Evolutionary conservation across 192 early-diverging fungal genomes (phyloP).

Genomic region (Coemansia sp.): DNA sequence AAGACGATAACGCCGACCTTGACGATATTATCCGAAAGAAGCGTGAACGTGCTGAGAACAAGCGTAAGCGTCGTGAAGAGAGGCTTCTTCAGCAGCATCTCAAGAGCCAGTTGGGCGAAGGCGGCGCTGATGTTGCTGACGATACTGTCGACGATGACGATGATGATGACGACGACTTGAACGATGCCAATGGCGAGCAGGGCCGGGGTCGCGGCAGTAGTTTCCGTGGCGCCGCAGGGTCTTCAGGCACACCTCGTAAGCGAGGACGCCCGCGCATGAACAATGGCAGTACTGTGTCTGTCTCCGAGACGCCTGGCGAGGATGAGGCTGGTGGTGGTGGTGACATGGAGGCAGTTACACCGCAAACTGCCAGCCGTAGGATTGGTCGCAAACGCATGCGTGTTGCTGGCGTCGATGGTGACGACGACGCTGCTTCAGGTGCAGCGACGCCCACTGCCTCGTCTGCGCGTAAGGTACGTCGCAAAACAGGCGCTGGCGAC

Average conservation of each 20-base stretch:
- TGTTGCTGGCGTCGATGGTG: constrained; percentile 12
- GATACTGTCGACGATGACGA: constrained; percentile 1
- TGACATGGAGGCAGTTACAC: constrained; percentile 22
- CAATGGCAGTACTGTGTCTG: constrained; percentile 7
- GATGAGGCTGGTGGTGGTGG: constrained; percentile 6
- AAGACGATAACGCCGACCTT: constrained; percentile 64
- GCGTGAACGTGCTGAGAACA: constrained; percentile 43
- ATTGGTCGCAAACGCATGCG: constrained; percentile 25
- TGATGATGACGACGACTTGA: constrained; percentile 1
- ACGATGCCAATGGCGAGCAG: background rate
- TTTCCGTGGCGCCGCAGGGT: constrained; percentile 1
- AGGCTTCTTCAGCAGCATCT: constrained; percentile 31
- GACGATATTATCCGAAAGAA: constrained; percentile 56
- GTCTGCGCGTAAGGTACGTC: constrained; percentile 26
- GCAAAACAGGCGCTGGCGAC: constrained; percentile 37
- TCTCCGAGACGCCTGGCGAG: constrained; percentile 9
- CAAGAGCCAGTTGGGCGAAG: constrained; percentile 21
- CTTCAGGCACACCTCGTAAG: constrained; percentile 16
- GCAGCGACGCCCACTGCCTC: constrained; percentile 8
- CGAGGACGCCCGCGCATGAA: constrained; percentile 14
- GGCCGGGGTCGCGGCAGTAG: background rate
- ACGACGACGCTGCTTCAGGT: constrained; percentile 4
- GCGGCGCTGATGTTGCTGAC: constrained; percentile 3
- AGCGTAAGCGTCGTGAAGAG: constrained; percentile 29
- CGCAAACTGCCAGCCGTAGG: constrained; percentile 6